A percentile compares a stretch with the other conserved stretches of the same genome.
These are phyloP conservation scores for Debaryomyces singareniensis DNA, from an alignment of 1,139 yeast genomes.

Conservation along the genomic window DNA sequence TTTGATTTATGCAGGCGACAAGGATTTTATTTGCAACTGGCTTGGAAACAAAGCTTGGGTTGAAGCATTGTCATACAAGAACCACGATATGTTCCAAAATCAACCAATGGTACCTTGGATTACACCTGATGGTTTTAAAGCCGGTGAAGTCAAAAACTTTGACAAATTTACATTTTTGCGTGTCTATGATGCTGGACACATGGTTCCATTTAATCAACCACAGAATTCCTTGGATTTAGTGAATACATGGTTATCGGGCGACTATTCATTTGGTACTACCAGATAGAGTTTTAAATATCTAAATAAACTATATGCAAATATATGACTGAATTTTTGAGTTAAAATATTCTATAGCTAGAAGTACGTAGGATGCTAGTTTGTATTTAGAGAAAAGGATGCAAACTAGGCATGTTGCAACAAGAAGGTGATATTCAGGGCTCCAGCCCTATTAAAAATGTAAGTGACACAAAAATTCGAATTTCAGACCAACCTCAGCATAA, in stretches of 20 bases:
- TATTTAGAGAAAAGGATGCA: no score
- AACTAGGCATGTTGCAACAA: no score
- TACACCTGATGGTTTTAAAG: conserved; percentile 35
- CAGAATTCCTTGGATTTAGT: conserved; percentile 68
- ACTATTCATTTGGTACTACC: conserved; percentile 19
- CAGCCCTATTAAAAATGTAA: no score
- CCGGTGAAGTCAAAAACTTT: conserved; percentile 53
- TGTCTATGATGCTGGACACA: conserved; percentile 64
- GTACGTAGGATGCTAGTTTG: no score
- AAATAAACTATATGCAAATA: no score
- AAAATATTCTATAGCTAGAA: no score
- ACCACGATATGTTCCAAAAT: conserved; percentile 19
- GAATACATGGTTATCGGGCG: conserved; percentile 67
- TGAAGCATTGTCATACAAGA: conserved; percentile 22
- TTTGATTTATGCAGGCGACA: conserved; percentile 34
- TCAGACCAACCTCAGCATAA: no score
- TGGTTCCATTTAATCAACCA: conserved; percentile 83
- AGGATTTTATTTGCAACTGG: conserved; percentile 37
- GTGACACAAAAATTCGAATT: no score
- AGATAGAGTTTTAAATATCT: neutral
- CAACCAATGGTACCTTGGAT: conserved; percentile 36
- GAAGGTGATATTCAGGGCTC: no score
- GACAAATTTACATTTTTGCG: conserved; percentile 55
- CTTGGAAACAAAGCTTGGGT: conserved; percentile 33
- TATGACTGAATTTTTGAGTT: no score